Conservation (phyloP, 139 green algal genomes). For the Coelastrella sp. region DNA sequence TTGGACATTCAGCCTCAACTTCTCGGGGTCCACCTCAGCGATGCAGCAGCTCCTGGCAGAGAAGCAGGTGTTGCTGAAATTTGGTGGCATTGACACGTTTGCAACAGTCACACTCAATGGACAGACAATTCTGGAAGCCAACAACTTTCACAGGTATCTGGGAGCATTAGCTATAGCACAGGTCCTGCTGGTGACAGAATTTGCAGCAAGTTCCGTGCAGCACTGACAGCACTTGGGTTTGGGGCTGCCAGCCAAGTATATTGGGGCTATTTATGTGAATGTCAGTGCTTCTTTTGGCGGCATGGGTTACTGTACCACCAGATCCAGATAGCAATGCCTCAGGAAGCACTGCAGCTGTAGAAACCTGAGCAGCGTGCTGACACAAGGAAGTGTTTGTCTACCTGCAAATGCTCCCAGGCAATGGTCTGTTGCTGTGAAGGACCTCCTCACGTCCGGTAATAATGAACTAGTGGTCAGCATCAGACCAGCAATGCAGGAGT, state of each 20-base stretch:
- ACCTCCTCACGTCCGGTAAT: neutral
- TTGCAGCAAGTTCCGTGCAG: neutral
- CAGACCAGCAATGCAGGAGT: neutral
- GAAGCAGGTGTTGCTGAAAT: constrained; percentile 49
- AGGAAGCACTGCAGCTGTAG: no score
- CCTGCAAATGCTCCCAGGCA: neutral
- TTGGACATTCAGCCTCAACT: constrained; percentile 62
- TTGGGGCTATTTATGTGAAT: no score
- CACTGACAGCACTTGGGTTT: no score
- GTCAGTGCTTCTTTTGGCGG: no score
- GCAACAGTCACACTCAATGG: constrained; percentile 67
- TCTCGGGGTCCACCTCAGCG: constrained; percentile 25
- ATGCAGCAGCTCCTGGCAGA: neutral
- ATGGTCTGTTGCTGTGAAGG: constrained; percentile 31
- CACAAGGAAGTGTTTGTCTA: no score
- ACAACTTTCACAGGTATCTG: constrained; percentile 66
- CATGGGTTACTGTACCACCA: no score
- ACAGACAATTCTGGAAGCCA: neutral
- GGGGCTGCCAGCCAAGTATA: no score
- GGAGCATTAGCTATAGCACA: no score
- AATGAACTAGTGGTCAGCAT: constrained; percentile 28
- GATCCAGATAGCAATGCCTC: no score
- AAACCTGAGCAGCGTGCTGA: no score
- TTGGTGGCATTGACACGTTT: constrained; percentile 60
- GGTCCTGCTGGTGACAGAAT: neutral